Evolutionary conservation across 1,284 basidiomycete genomes (phyloP).

Genomic region (Boletus smithii): DNA sequence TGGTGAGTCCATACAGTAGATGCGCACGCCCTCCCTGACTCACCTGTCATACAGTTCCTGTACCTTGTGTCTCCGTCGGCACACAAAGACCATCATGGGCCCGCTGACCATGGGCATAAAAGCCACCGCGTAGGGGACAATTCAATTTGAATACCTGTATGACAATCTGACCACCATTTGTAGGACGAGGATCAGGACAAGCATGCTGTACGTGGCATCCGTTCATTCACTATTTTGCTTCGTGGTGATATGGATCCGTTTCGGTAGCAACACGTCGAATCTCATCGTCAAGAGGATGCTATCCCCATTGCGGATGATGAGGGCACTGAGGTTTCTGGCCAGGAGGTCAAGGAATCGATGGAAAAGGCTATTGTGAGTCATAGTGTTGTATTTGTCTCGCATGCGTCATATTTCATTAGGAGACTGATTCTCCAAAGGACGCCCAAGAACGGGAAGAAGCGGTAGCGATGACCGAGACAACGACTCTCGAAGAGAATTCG

Average conservation of each 20-base stretch:
- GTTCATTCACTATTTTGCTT: not conserved
- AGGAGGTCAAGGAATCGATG: constrained; percentile 37
- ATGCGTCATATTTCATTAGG: constrained; percentile 20
- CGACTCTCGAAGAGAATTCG: constrained; percentile 1
- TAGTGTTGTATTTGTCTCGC: not conserved
- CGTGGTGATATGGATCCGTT: constrained; percentile 6
- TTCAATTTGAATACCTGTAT: not conserved
- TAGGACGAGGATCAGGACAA: constrained; percentile 16
- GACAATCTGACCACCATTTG: constrained; percentile 14
- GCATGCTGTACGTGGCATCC: constrained; percentile 13
- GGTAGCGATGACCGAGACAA: constrained; percentile 6
- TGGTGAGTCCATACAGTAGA: constrained; percentile 18
- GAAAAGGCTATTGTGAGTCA: constrained; percentile 34
- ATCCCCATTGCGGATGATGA: constrained; percentile 33
- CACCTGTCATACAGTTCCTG: constrained; percentile 21
- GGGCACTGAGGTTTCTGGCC: constrained; percentile 30
- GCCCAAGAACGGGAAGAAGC: constrained; percentile 29
- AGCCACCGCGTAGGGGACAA: constrained; percentile 23
- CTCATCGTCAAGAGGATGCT: constrained; percentile 8
- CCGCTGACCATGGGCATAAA: constrained; percentile 22
- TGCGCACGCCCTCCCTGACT: not conserved
- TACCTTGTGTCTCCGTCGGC: constrained; percentile 34
- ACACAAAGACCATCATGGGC: constrained; percentile 22
- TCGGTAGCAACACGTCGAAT: constrained; percentile 20
- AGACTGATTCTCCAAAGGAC: constrained; percentile 33